These are phyloP conservation scores for Solanum hybrid DNA, from an alignment of 305 asterid genomes.

Conservation along the genomic window DNA sequence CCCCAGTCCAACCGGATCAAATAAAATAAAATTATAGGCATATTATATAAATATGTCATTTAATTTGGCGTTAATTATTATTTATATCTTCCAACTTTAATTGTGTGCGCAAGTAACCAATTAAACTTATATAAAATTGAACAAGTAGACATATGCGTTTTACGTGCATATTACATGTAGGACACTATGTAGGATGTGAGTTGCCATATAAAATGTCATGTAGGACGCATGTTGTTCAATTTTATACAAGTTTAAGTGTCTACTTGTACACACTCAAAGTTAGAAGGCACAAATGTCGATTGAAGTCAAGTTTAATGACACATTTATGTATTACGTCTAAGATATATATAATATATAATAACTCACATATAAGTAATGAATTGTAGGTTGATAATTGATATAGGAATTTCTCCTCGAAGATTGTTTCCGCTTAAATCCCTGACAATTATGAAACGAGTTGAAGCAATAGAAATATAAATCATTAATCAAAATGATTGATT, in stretches of 20 bases:
- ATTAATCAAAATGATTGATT: not conserved
- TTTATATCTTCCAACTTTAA: too few species aligned
- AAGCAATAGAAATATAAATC: not conserved
- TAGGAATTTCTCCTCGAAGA: not conserved
- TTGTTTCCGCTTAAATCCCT: not conserved
- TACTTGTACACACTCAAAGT: too few species aligned
- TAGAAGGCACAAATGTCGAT: accelerated
- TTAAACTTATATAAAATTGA: too few species aligned
- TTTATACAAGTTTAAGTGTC: not conserved
- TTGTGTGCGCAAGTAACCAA: not conserved
- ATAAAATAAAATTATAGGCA: not conserved
- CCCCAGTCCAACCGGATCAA: not conserved
- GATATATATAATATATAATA: not conserved
- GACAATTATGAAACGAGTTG: not conserved
- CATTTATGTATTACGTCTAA: not conserved
- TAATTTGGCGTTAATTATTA: not conserved
- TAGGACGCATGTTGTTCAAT: not conserved
- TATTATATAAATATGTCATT: not conserved
- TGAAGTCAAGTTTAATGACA: not conserved
- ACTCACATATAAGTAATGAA: not conserved
- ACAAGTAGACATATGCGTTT: not conserved
- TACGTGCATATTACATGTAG: not conserved
- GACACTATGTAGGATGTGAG: not conserved
- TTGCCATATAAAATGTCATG: not conserved
- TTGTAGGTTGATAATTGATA: not conserved